phyloP scores from a whole-genome alignment of 2,329 filamentous ascomycete species.

The Claviceps maximensis region DNA sequence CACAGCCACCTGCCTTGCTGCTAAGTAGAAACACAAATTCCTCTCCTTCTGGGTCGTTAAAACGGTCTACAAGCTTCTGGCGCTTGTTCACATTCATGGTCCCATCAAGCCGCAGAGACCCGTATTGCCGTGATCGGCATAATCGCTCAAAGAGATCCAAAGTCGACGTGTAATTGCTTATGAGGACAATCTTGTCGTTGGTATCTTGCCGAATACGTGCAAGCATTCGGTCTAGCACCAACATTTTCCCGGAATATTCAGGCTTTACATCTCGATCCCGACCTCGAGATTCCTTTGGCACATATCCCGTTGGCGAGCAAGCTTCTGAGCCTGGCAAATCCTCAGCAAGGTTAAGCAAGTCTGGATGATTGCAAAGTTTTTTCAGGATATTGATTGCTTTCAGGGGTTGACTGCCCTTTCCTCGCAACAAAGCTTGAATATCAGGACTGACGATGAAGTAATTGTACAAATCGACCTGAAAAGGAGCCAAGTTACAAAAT shows the following conservation, averaged over 20 bases:
- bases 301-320: conserved; percentile 72
- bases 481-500: conserved; percentile 87
- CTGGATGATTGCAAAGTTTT: conserved; percentile 96
- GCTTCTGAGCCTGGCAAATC: conserved; percentile 81
- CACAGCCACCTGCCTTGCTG: conserved; percentile 92
- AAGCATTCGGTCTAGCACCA: conserved; percentile 94
- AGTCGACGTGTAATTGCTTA: conserved; percentile 96
- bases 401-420: conserved; percentile 88
- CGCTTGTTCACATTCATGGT: conserved; percentile 97
- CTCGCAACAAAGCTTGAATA: conserved; percentile 79
- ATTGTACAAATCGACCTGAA: conserved; percentile 89
- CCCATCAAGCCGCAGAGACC: conserved; percentile 78
- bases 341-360: conserved; percentile 68
- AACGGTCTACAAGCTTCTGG: conserved; percentile 92
- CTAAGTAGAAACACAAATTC: conserved; percentile 96
- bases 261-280: conserved; percentile 85
- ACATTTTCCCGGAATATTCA: conserved; percentile 98
- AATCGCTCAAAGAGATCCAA: conserved; percentile 88
- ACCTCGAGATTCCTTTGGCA: conserved; percentile 75
- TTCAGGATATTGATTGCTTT: conserved; percentile 96
- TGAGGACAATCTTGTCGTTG: conserved; percentile 97
- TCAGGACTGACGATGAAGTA: conserved; percentile 94
- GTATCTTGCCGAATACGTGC: conserved; percentile 90
- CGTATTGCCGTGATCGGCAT: conserved; percentile 74
- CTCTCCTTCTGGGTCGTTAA: conserved; percentile 80